Percentiles rank a stretch among this genome's conserved stretches.
Conservation (phyloP, 73 alveolate genomes). For the Paramecium tetraurelia region DNA sequence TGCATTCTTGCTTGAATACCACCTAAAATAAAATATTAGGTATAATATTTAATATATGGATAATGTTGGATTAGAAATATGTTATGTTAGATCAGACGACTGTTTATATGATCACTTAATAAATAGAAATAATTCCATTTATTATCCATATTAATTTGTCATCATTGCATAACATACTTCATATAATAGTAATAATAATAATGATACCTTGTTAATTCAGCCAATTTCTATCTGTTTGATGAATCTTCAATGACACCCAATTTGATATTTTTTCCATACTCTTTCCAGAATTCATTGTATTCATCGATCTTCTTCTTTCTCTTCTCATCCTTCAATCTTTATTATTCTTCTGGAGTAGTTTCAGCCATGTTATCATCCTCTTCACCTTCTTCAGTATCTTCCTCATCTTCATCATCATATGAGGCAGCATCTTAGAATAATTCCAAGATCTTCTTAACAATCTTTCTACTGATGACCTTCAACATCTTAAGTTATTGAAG, state of each 20-base stretch:
- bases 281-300: constrained; percentile 94
- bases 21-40: constrained; percentile 70
- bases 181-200: constrained; percentile 31
- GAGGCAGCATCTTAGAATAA: constrained; percentile 89
- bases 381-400: constrained; percentile 83
- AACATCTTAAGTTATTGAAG: constrained; percentile 95
- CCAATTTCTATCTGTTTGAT: constrained; percentile 96
- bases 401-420: constrained; percentile 90
- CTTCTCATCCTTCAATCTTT: constrained; percentile 74
- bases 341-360: constrained; percentile 75
- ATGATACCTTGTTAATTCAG: constrained; percentile 90
- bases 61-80: background rate
- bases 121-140: background rate
- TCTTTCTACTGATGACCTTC: constrained; percentile 94
- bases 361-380: constrained; percentile 75
- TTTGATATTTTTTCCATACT: constrained; percentile 96
- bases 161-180: background rate
- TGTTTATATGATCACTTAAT: background rate
- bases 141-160: background rate
- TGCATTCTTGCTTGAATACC: constrained; percentile 92
- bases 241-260: constrained; percentile 99
- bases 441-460: constrained; percentile 90
- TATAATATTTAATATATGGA: background rate
- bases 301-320: constrained; percentile 64
- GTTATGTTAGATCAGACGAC: background rate